phyloP scores from a whole-genome alignment of 1,139 yeast genomes.

The Taphrina populina region DNA sequence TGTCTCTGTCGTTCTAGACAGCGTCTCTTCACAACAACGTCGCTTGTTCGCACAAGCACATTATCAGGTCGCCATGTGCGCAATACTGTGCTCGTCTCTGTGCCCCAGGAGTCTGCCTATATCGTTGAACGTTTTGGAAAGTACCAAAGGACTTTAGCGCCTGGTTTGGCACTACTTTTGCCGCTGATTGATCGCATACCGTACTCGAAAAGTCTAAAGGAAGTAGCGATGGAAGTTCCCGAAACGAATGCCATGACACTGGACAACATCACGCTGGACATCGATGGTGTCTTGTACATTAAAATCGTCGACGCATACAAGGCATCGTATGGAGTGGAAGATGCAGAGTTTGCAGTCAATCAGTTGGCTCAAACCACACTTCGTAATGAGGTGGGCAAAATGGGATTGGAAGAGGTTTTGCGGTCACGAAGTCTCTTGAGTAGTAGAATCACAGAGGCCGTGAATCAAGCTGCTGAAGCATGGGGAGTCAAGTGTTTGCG shows the following conservation, averaged over 20 bases:
- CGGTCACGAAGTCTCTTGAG: conserved; percentile 67
- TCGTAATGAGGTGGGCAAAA: conserved; percentile 83
- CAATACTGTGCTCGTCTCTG: conserved; percentile 72
- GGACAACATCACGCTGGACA: conserved; percentile 78
- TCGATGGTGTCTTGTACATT: conserved; percentile 80
- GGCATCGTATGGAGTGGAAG: conserved; percentile 86
- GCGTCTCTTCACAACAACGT: neutral
- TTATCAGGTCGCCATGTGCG: no score
- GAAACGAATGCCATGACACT: conserved; percentile 81
- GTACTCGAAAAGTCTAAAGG: conserved; percentile 79
- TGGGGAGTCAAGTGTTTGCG: conserved; percentile 87
- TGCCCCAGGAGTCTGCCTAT: conserved; percentile 91
- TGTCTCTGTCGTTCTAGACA: neutral
- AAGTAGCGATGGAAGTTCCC: conserved; percentile 79
- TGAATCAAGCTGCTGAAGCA: conserved; percentile 78
- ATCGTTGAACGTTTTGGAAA: conserved; percentile 90
- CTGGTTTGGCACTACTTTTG: conserved; percentile 71
- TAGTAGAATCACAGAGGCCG: conserved; percentile 68
- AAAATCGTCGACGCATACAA: conserved; percentile 77
- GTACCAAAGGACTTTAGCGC: conserved; percentile 66
- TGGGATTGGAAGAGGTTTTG: conserved; percentile 73
- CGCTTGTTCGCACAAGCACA: neutral
- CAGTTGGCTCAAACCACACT: conserved; percentile 89
- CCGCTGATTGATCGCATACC: conserved; percentile 75
- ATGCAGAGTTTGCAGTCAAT: conserved; percentile 78